phyloP scores from a whole-genome alignment of 2,329 filamentous ascomycete species.

The Cordyceps farinosa region DNA sequence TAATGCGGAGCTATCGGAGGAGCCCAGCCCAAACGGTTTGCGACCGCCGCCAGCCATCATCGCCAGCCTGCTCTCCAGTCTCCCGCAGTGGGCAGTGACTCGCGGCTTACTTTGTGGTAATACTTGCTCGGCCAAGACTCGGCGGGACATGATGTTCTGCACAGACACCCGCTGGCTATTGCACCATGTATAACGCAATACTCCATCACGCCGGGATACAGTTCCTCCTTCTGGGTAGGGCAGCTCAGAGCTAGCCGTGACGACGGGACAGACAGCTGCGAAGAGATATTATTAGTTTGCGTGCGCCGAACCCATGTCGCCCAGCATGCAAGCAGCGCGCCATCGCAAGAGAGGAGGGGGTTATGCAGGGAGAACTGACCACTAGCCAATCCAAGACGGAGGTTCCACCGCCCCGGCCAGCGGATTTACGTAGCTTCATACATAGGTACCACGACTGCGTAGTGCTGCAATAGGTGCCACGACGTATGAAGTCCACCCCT shows the following conservation, averaged over 20 bases:
- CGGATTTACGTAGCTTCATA: neutral
- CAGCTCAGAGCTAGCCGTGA: neutral
- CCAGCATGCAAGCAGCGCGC: neutral
- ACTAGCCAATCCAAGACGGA: conserved; percentile 4
- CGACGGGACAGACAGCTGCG: no score
- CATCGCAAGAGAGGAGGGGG: neutral
- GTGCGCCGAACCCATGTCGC: neutral
- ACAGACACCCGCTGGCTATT: neutral
- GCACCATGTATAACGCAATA: conserved; percentile 6
- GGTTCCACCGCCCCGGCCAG: conserved; percentile 10
- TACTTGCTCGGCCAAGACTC: neutral
- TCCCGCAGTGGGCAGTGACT: neutral
- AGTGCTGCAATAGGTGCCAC: neutral
- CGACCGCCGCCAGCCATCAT: conserved; percentile 4
- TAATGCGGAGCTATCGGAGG: conserved; percentile 14
- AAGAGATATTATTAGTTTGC: neutral
- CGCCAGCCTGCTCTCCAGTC: neutral
- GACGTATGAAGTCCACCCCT: neutral
- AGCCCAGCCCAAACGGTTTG: conserved; percentile 3
- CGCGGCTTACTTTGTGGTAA: neutral
- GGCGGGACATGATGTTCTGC: neutral
- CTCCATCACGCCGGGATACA: neutral
- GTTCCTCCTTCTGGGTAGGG: neutral
- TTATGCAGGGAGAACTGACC: conserved; percentile 9
- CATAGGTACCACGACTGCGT: neutral